Base-by-base conservation (phyloP, 2,329 filamentous ascomycete genomes). In the Xylaria arbuscula region DNA sequence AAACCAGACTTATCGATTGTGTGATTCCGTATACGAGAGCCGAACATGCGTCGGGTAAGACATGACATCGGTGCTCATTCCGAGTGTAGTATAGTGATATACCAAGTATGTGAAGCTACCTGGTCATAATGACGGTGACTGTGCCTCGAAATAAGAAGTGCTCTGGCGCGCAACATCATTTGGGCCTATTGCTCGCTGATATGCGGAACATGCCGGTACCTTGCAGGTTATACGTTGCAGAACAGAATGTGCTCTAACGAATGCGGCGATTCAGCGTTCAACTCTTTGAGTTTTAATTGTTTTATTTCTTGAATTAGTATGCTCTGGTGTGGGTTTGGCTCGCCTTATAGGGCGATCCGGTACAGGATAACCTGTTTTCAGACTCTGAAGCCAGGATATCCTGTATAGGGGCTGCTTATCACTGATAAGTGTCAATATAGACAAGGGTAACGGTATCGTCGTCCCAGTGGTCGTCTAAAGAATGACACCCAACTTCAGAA, bases 1-100 rank as follows among this genome's bases (percentile, higher is more conserved):
- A 6, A 17, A 45, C 7, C 48, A 50, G 28, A 48, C 13, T 36
- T 54, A n/a, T 48, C n/a, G n/a, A 47, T 19, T 19, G 45, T 48
- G 45, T 48, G 19, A 48, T 48, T 48, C 45, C 9, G 9, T 45
- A 7, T 17, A 17, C 40, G 17, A 45, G 40, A 45, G n/a, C 40
- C 40, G n/a, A 45, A 45, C 40, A 15, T 24, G 19, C 19, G 19
- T 48, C 9, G n/a, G 11, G 9, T 24, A 48, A 47, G 38, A 40
- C 58, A 22, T 45, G 53, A n/a, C 64, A 58, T 47, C 58, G 64
- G 64, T 53, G 42, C 34, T 66, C 47, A 47, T 57, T 51, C 64
- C 64, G 15, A 51, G 64, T 57, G 24, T 22, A 57, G 64, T 40
- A 45, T 51, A 51, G 54, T 42, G 19, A 17, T 28, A 57, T 3